Base-by-base conservation (phyloP, 306 rosid species). In the Herpetospermum pedunculosum region DNA sequence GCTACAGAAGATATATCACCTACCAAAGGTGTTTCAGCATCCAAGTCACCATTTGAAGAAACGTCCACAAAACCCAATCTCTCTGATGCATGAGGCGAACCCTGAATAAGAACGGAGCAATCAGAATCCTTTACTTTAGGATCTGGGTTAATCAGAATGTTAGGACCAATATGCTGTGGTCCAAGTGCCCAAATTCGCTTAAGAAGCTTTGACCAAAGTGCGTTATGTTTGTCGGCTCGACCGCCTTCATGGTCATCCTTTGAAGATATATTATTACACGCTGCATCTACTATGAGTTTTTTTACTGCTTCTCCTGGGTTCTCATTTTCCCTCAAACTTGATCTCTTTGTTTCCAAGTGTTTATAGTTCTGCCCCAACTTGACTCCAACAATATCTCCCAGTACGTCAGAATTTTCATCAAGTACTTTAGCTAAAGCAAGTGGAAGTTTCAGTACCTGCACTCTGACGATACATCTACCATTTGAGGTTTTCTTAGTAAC, bases 141-240 rank as follows among this genome's bases (percentile, higher is more conserved):
- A 75, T 87, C 93, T 34, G 96, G 97, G 67, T 83, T 76, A 19
- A 88, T 76, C 44, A 93, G 89, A 74, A 90, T 75, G 78, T 90
- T 90, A 32, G 97, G 90, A 77, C 97, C 98, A 40, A 86, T 78
- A 25, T 87, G 87, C 78, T 87, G 76, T 6, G 96, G 97, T 64
- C 97, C 98, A 70, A 93, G 96, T 16, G 97, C 87, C 97, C 98
- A 90, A 30, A 88, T 85, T 79, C 90, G 82, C 78, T 82, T 83
- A 76, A 93, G 88, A 82, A 93, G 85, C 78, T 88, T 87, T 26
- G 71, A 77, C 98, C 98, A 93, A 77, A 85, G 80, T 18, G 71
- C 49, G 57, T 83, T 87, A 72, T 88, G 82, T 70, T 87, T 90
- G 76, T 85, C 90, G 55, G 73, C 83, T 62, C 79, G 84, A 59